phyloP scores from a whole-genome alignment of 768 basidiomycete species.

The Kwoniella shandongensis region DNA sequence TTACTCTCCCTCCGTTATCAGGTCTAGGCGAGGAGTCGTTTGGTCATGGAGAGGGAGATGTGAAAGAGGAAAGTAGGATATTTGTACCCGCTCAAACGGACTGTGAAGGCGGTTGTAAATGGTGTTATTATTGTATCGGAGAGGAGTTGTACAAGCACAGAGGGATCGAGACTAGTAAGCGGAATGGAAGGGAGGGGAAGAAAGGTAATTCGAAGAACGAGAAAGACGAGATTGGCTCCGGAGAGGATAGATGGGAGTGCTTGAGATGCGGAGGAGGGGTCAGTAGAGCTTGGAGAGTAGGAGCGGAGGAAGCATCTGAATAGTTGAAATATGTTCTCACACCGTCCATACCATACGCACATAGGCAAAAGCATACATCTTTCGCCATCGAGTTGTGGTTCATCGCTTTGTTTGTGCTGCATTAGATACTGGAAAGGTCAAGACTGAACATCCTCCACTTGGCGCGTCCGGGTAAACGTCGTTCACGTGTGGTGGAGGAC shows the following conservation, averaged over 20 bases:
- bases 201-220: slow-evolving; percentile 3
- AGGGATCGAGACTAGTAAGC: slow-evolving; percentile 6
- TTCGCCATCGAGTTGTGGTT: too few relatives aligned
- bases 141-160: slow-evolving; percentile 64
- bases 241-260: slow-evolving; percentile 71
- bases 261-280: slow-evolving; percentile 72
- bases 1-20: slow-evolving; percentile 24
- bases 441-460: slow-evolving; percentile 14
- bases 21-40: slow-evolving; percentile 50
- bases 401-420: too few relatives aligned
- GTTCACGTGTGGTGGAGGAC: slow-evolving; percentile 11
- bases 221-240: slow-evolving; percentile 60
- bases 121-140: slow-evolving; percentile 91
- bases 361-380: too few relatives aligned
- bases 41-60: slow-evolving; percentile 43
- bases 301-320: slow-evolving; percentile 22
- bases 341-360: too few relatives aligned
- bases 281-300: slow-evolving; percentile 64
- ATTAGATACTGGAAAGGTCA: too few relatives aligned
- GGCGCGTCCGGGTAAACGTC: not conserved
- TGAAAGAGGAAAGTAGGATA: slow-evolving; percentile 70
- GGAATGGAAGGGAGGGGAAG: slow-evolving; percentile 8
- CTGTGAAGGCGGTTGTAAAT: slow-evolving; percentile 73
- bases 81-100: slow-evolving; percentile 64
- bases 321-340: not conserved